Conservation (phyloP, 305 asterid species). For the Fraxinus sp. region DNA sequence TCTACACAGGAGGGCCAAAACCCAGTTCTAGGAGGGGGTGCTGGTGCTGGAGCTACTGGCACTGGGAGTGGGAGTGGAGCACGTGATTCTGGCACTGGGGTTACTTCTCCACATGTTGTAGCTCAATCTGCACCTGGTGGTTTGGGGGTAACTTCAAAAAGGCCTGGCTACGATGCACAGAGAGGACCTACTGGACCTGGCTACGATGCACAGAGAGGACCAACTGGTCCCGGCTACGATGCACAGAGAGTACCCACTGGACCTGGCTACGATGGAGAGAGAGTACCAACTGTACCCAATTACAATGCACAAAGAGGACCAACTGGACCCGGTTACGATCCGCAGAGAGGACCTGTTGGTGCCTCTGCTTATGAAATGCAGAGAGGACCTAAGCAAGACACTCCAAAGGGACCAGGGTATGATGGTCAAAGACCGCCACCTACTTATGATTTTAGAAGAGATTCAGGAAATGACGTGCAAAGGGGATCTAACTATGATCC, state of each 20-base stretch:
- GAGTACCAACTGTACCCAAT: conserved; percentile 37
- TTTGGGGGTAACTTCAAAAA: conserved; percentile 34
- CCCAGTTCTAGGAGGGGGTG: conserved; percentile 47
- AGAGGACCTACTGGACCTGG: conserved; percentile 37
- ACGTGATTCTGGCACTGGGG: conserved; percentile 32
- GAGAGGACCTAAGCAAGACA: conserved; percentile 28
- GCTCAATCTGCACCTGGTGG: conserved; percentile 47
- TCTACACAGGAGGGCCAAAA: conserved; percentile 48
- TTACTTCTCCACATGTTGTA: conserved; percentile 46
- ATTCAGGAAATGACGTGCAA: conserved; percentile 49
- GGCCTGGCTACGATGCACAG: conserved; percentile 15
- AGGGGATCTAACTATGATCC: conserved; percentile 43
- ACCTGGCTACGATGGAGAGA: conserved; percentile 44
- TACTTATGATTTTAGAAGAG: conserved; percentile 49
- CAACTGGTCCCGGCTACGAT: conserved; percentile 44
- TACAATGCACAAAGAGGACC: conserved; percentile 48
- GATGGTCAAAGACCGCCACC: conserved; percentile 47
- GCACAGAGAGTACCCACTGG: conserved; percentile 37
- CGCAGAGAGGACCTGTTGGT: background rate
- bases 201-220: conserved; percentile 47
- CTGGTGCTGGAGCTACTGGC: conserved; percentile 35
- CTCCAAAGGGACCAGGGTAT: conserved; percentile 37
- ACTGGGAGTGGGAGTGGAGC: conserved; percentile 25
- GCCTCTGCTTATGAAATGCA: background rate
- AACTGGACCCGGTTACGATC: background rate